Base-by-base conservation (phyloP, 2,329 filamentous ascomycete genomes). In the Microdochium bolleyi region DNA sequence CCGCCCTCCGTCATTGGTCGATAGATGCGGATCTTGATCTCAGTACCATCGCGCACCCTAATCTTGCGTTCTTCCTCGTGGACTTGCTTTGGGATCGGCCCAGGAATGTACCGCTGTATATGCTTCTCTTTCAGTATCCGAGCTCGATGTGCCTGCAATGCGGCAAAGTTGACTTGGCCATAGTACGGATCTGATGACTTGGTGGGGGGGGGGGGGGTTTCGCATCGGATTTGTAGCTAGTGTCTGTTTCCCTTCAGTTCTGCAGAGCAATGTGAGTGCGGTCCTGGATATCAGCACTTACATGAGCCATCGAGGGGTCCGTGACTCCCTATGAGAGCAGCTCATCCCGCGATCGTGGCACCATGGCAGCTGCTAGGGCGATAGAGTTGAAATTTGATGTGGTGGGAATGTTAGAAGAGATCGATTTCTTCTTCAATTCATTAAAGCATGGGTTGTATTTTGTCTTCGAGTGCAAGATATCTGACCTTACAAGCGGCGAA, bases 11-110 rank as follows among this genome's bases (percentile, higher is more conserved):
- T 16, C 11, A 54, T 55, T n/a, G 67, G 68, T 24, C 58, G 59
- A 52, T 66, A 64, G 49, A 71, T 60, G 32, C 67, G 64, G 24
- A 67, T 57, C 1, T 54, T 62, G 55, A 66, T 70, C 51, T 61
- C 52, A 24, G 60, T 59, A 2, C 64, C 67, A 48, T 69, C 67
- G 8, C 67, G 60, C 58, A 68, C 62, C 3, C 56, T 53, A 24
- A 71, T 67, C 51, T 62, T 58, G 50, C 61, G 62, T 46, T 68
- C 64, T 34, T 62, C 59, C 51, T 65, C 61, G n/a, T 49, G 48
- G 8, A 64, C 62, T 46, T 60, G 54, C 5, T 61, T 57, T 22
- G 58, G 59, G 49, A 64, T 61, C 2, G 61, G 57, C 1, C 59
- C 58, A 1, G 62, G 59, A 0, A 64, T 24, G n/a, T 60, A 61